Evolutionary conservation across 148 eudicot species (phyloP).

Genomic region (Arctostaphylos glauca): DNA sequence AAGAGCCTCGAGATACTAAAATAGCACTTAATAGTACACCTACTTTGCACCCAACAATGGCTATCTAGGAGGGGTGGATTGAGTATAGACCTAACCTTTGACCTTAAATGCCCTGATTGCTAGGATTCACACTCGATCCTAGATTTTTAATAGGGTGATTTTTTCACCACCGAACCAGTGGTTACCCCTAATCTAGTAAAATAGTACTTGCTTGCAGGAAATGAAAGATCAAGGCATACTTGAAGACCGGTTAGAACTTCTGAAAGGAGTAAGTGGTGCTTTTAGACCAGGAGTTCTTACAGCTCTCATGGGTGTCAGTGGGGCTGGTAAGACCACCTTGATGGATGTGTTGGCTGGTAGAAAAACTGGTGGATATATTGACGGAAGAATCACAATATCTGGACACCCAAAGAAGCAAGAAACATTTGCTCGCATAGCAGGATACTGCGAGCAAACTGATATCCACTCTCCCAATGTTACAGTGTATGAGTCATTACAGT

Average conservation of each 20-base stretch:
- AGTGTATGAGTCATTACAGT: constrained; percentile 44
- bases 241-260: constrained; percentile 38
- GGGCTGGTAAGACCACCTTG: constrained; percentile 60
- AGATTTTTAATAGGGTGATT: not conserved
- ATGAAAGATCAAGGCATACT: constrained; percentile 43
- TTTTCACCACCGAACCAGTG: not conserved
- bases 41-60: not conserved
- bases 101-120: not conserved
- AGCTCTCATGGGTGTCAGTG: constrained; percentile 66
- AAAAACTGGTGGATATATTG: constrained; percentile 56
- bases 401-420: constrained; percentile 63
- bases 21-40: not conserved
- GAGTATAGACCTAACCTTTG: not conserved
- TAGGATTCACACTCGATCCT: not conserved
- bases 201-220: constrained; percentile 25
- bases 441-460: constrained; percentile 61
- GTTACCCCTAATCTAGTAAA: not conserved
- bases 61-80: not conserved
- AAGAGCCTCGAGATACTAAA: not conserved
- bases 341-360: constrained; percentile 67
- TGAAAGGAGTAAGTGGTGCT: constrained; percentile 57
- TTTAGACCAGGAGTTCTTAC: constrained; percentile 66
- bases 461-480: constrained; percentile 62
- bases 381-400: constrained; percentile 49
- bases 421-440: constrained; percentile 58